A percentile compares a stretch with the other conserved stretches of the same genome.
These are phyloP conservation scores for Trichoderma oligosporum DNA, from an alignment of 2,329 filamentous ascomycete species.

Conservation along the genomic window DNA sequence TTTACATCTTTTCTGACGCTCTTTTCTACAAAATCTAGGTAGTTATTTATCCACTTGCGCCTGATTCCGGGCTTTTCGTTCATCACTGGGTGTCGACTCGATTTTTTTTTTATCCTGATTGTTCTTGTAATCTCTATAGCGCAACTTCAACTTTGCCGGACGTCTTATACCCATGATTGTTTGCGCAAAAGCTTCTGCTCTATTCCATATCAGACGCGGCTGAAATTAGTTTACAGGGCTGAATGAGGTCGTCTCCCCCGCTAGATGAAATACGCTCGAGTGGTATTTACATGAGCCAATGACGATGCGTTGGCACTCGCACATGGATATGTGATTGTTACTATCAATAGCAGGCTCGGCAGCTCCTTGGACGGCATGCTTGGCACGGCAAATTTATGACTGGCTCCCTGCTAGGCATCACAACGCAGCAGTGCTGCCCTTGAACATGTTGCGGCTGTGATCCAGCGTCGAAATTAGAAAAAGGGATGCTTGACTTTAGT, in stretches of 20 bases:
- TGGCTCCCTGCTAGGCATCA: background rate
- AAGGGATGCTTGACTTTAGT: constrained; percentile 1
- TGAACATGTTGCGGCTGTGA: background rate
- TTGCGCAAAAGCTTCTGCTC: background rate
- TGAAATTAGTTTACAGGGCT: constrained; percentile 18
- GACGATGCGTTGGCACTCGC: background rate
- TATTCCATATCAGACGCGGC: constrained; percentile 6
- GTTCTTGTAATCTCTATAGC: background rate
- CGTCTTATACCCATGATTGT: background rate
- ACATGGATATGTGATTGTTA: constrained; percentile 5
- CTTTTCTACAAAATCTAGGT: no score
- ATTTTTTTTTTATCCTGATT: no score
- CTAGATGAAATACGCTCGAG: constrained; percentile 3
- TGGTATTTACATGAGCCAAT: background rate
- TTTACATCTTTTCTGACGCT: background rate
- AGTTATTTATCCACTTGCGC: no score
- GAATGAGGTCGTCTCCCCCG: constrained; percentile 5
- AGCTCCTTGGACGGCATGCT: background rate
- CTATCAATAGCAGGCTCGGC: background rate
- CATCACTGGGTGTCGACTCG: no score
- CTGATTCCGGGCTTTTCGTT: no score
- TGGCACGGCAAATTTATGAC: constrained; percentile 1
- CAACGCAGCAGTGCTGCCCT: background rate
- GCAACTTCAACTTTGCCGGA: no score
- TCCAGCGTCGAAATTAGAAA: background rate